These are phyloP conservation scores for Pythium insidiosum DNA, from an alignment of 352 stramenopile genomes.

Conservation along the genomic window DNA sequence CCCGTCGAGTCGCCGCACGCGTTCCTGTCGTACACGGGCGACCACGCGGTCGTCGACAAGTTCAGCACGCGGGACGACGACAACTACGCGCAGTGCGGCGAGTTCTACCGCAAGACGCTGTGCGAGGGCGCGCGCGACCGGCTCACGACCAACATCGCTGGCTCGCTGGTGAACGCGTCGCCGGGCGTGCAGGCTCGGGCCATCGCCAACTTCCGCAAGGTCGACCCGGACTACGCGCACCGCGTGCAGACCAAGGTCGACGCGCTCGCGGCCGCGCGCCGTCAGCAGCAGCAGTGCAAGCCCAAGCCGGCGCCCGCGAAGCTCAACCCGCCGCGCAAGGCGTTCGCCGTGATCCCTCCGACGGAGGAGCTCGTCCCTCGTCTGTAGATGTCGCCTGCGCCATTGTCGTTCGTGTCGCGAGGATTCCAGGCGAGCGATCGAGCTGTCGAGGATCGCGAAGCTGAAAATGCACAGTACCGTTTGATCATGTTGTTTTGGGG, in stretches of 20 bases:
- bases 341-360: too few species aligned
- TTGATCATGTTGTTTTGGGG: too few species aligned
- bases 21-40: constrained; percentile 18
- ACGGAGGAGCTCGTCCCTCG: too few species aligned
- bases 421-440: too few species aligned
- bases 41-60: constrained; percentile 35
- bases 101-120: constrained; percentile 82
- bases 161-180: constrained; percentile 70
- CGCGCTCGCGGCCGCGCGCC: constrained; percentile 18
- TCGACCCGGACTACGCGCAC: constrained; percentile 80
- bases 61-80: constrained; percentile 83
- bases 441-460: too few species aligned
- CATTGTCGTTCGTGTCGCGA: too few species aligned
- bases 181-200: constrained; percentile 71
- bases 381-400: too few species aligned
- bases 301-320: constrained; percentile 21
- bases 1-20: constrained; percentile 15
- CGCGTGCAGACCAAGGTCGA: constrained; percentile 74
- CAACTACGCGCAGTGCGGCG: constrained; percentile 83
- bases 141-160: constrained; percentile 85
- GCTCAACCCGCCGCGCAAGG: constrained; percentile 55
- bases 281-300: constrained; percentile 9
- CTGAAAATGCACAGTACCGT: too few species aligned
- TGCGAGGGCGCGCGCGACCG: constrained; percentile 51
- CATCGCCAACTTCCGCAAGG: constrained; percentile 84